These are phyloP conservation scores for Penicillium taxi DNA, from an alignment of 495 filamentous ascomycete genomes.

Conservation along the genomic window DNA sequence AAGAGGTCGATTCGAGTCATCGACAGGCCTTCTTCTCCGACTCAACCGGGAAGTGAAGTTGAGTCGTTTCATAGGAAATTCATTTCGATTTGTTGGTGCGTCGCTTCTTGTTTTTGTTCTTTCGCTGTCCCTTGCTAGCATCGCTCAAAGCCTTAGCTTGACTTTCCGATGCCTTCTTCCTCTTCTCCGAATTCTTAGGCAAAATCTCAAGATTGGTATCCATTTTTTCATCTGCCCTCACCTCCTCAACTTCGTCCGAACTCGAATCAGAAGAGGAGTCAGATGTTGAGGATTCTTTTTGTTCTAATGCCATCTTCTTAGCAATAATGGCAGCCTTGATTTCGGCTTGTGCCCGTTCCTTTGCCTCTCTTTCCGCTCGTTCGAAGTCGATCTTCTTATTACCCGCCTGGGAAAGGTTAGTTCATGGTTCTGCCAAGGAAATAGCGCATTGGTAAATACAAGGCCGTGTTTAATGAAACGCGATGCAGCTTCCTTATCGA, in stretches of 20 bases:
- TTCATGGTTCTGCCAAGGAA: not conserved
- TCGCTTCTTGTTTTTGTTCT: conserved; percentile 16
- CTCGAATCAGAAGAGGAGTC: conserved; percentile 22
- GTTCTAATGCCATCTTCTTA: conserved; percentile 20
- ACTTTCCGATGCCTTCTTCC: conserved; percentile 14
- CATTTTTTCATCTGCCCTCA: conserved; percentile 17
- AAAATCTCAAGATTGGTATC: conserved; percentile 4
- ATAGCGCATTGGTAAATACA: conserved; percentile 34
- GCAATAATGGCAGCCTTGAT: conserved; percentile 41
- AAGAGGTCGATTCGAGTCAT: no score
- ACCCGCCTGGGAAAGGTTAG: conserved; percentile 40
- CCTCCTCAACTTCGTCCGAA: conserved; percentile 16
- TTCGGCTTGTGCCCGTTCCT: conserved; percentile 44
- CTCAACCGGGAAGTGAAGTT: no score
- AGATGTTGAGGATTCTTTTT: conserved; percentile 7
- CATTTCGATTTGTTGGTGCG: conserved; percentile 27
- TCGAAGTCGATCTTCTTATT: conserved; percentile 55
- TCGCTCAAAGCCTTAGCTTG: conserved; percentile 18
- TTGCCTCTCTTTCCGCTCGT: conserved; percentile 44
- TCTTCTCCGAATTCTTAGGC: conserved; percentile 6
- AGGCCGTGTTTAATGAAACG: conserved; percentile 76
- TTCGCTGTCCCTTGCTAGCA: no score
- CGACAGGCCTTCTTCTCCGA: no score
- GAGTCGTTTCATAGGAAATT: no score
- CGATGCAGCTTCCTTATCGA: conserved; percentile 74